Base-by-base conservation (phyloP, 345 rosid genomes). In the Toxicodendron radicans region DNA sequence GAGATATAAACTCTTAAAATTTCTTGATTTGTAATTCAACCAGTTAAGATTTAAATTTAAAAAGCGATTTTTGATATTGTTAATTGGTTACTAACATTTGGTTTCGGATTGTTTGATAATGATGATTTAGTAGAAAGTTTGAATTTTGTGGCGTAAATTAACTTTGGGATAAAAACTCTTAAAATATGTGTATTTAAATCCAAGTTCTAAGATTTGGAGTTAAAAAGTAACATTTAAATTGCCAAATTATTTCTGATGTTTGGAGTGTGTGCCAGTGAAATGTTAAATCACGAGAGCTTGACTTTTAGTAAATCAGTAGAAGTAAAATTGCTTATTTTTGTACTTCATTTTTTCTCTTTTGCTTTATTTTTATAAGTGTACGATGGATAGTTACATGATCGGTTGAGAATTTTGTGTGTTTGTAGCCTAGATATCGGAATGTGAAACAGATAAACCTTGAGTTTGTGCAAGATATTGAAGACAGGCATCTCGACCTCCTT, bases 391-490 rank as follows among this genome's bases (percentile, higher is more conserved):
- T 30, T 11, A 18, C 56, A 58, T 21, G 35, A 21, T 43, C 59
- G 18, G 33, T 27, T 24, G 9, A 60, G 53, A 43, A 10, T 18
- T 16, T 54, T 45, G 11, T 81, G 57, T 70, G 21, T 74, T 70
- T 58, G 88, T 77, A 92, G 99, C 78, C 91, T 41, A 89, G 99
- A 74, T 92, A 91, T 85, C 79, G 49, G 0, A 86, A 83, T 75
- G 79, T 90, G 82, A 89, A 87, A 85, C 84, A 87, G 59, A 83
- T 92, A 73, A 81, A 81, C 89, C 95, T 95, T 56, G 97, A 95
- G 79, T 95, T 95, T 79, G 89, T 95, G 0, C 97, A 88, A 79
- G 94, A 86, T 83, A 73, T 92, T 61, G 95, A 87, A 18, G 97
- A 92, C 68, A 74, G 35, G 30, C 97, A 91, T 89, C 86, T 95